These are phyloP conservation scores for Mycosphaerella arachidis DNA, from an alignment of 2,329 filamentous ascomycete genomes.

Conservation along the genomic window DNA sequence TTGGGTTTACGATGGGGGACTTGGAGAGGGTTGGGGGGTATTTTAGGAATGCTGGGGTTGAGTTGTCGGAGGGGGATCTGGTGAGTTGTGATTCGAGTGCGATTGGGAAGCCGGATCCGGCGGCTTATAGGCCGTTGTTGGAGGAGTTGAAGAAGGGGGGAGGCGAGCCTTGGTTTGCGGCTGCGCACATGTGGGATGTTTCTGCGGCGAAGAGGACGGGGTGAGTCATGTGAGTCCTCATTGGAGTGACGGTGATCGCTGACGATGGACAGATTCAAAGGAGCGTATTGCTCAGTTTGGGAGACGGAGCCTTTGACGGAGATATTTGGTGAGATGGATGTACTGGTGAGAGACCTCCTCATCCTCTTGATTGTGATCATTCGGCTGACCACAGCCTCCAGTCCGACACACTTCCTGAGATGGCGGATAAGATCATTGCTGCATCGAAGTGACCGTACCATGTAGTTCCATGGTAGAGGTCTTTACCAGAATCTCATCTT, in stretches of 20 bases:
- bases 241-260: conserved; percentile 34
- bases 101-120: conserved; percentile 48
- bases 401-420: conserved; percentile 43
- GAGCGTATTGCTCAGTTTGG: conserved; percentile 51
- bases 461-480: too few species aligned
- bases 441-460: conserved; percentile 4
- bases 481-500: too few species aligned
- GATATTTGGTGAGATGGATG: conserved; percentile 38
- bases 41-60: conserved; percentile 44
- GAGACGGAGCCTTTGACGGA: conserved; percentile 49
- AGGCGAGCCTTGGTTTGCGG: conserved; percentile 46
- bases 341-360: conserved; percentile 1
- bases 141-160: conserved; percentile 36
- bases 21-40: conserved; percentile 47
- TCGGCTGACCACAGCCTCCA: conserved; percentile 41
- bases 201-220: not conserved
- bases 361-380: not conserved
- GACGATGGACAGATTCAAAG: conserved; percentile 49
- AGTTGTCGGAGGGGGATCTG: conserved; percentile 37
- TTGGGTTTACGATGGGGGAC: conserved; percentile 52
- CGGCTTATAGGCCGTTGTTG: conserved; percentile 44
- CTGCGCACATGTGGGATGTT: conserved; percentile 54
- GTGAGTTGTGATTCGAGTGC: conserved; percentile 42
- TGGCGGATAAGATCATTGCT: conserved; percentile 42
- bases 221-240: not conserved